A percentile compares a stretch with the other conserved stretches of the same genome.
These are phyloP conservation scores for Casuarina cunninghamiana DNA, from an alignment of 306 rosid species.

Conservation along the genomic window DNA sequence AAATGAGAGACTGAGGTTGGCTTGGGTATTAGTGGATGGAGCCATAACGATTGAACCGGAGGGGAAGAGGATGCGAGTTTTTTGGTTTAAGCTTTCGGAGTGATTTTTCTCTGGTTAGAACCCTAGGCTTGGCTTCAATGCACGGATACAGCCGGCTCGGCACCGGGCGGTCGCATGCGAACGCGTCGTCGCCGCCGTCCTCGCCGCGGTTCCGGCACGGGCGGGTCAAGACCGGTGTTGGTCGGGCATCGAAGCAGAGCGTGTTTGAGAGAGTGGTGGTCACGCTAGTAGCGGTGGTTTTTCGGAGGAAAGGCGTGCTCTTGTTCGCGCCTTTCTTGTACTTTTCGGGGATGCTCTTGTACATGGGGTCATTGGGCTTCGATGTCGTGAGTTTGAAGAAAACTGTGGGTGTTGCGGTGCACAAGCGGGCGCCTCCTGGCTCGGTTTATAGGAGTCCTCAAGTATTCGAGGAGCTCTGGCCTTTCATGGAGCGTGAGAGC, in stretches of 20 bases:
- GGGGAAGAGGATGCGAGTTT: background rate
- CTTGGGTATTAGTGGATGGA: background rate
- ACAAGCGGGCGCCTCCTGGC: conserved; percentile 64
- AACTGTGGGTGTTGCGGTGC: conserved; percentile 54
- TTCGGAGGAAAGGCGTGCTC: conserved; percentile 71
- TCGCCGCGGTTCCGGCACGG: conserved; percentile 74
- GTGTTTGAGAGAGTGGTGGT: conserved; percentile 53
- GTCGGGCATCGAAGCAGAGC: conserved; percentile 44
- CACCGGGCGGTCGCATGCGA: conserved; percentile 36
- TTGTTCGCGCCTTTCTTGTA: conserved; percentile 84
- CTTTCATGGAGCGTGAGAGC: conserved; percentile 59
- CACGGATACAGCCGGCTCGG: conserved; percentile 77
- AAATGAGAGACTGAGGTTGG: background rate
- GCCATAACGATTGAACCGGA: background rate
- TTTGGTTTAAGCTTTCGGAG: background rate
- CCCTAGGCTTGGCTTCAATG: conserved; percentile 38
- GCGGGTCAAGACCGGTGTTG: conserved; percentile 45
- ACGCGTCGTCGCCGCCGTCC: conserved; percentile 73
- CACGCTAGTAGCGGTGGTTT: conserved; percentile 63
- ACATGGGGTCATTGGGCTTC: conserved; percentile 82
- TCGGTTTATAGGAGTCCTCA: conserved; percentile 84
- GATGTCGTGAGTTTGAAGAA: conserved; percentile 61
- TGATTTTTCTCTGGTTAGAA: background rate
- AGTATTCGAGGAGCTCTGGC: conserved; percentile 79
- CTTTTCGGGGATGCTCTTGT: conserved; percentile 82